Evolutionary conservation across 257 asterid species (phyloP).

Genomic region (Coffea canephora): DNA sequence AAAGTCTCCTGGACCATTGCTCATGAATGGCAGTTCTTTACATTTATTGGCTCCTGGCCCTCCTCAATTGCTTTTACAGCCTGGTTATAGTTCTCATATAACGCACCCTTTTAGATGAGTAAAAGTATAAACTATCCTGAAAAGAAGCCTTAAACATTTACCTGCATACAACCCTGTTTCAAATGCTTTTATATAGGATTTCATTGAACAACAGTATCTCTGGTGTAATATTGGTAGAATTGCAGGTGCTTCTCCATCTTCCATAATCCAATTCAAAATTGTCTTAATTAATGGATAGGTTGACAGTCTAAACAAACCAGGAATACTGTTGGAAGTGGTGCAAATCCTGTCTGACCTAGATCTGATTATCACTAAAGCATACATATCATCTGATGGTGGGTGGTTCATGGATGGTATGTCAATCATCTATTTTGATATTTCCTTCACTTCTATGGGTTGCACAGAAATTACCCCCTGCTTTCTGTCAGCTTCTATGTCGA

Average conservation of each 20-base stretch:
- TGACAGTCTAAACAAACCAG: conserved; percentile 97
- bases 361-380: conserved; percentile 90
- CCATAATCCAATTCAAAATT: conserved; percentile 17
- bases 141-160: neutral
- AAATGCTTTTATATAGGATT: neutral
- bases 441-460: neutral
- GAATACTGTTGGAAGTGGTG: conserved; percentile 96
- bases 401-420: conserved; percentile 98
- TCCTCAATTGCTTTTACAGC: neutral
- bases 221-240: neutral
- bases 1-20: neutral
- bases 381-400: conserved; percentile 94
- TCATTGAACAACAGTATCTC: neutral
- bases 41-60: neutral
- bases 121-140: neutral
- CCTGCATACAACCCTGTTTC: neutral
- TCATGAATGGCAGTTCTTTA: neutral
- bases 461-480: neutral
- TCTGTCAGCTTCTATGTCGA: neutral
- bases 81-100: neutral
- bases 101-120: neutral
- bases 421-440: conserved; percentile 12
- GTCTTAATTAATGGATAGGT: conserved; percentile 45
- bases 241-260: neutral
- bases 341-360: conserved; percentile 93